A percentile compares a stretch with the other conserved stretches of the same genome.
Conservation (phyloP, 495 filamentous ascomycete genomes). For the Daldinia decipiens region DNA sequence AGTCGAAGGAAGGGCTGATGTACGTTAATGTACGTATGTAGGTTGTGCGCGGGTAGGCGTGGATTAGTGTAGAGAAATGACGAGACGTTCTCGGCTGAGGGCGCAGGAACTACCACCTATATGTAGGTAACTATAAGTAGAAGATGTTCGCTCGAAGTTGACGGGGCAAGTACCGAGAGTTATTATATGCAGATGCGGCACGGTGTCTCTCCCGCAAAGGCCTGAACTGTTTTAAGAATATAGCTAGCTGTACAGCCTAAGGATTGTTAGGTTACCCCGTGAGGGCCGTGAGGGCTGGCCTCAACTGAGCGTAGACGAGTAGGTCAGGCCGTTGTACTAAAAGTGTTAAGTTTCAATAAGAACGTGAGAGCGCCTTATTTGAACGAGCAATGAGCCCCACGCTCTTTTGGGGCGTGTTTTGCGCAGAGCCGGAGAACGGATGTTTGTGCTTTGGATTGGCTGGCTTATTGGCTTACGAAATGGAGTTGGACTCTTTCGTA, state of each 20-base stretch:
- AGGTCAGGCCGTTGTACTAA: slow-evolving; percentile 21
- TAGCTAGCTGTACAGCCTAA: slow-evolving; percentile 18
- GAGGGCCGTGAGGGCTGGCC: slow-evolving; percentile 42
- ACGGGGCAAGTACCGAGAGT: slow-evolving; percentile 25
- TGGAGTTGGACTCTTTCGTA: slow-evolving; percentile 30
- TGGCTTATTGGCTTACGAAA: slow-evolving; percentile 24
- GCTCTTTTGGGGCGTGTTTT: slow-evolving; percentile 35
- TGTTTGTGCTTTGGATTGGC: slow-evolving; percentile 36
- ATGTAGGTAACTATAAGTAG: neutral
- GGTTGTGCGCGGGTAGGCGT: slow-evolving; percentile 32
- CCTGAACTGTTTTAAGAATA: neutral
- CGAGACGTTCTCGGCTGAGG: slow-evolving; percentile 26
- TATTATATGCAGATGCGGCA: slow-evolving; percentile 27
- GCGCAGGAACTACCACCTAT: slow-evolving; percentile 7
- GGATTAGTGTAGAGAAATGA: slow-evolving; percentile 29
- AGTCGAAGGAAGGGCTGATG: slow-evolving; percentile 37
- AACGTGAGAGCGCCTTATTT: slow-evolving; percentile 39
- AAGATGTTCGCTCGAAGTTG: slow-evolving; percentile 18
- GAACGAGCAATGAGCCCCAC: slow-evolving; percentile 41
- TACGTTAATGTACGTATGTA: slow-evolving; percentile 32
- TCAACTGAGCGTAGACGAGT: slow-evolving; percentile 27
- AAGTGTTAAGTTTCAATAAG: neutral
- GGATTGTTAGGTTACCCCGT: slow-evolving; percentile 36
- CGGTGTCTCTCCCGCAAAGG: slow-evolving; percentile 4
- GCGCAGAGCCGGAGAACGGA: slow-evolving; percentile 35